A percentile compares a stretch with the other conserved stretches of the same genome.
These are phyloP conservation scores for Pseudofabraea citricarpa DNA, from an alignment of 2,329 filamentous ascomycete species.

Conservation along the genomic window DNA sequence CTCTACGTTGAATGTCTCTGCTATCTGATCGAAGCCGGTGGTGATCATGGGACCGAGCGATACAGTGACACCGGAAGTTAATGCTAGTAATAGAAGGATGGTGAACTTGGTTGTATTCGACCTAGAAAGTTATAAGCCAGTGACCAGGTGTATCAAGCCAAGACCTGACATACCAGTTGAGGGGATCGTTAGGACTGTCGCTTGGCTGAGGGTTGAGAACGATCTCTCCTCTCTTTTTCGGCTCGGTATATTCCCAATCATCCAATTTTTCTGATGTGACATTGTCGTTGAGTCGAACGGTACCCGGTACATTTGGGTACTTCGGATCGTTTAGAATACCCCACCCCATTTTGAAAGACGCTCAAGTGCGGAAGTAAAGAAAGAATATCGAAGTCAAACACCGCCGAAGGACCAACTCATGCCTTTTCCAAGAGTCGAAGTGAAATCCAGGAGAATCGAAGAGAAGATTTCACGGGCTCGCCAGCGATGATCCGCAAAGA, in stretches of 20 bases:
- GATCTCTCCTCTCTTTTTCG: constrained; percentile 27
- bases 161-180: constrained; percentile 35
- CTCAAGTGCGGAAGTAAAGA: constrained; percentile 1
- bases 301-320: constrained; percentile 23
- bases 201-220: constrained; percentile 46
- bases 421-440: constrained; percentile 6
- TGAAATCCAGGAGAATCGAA: constrained; percentile 7
- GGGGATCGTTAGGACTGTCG: constrained; percentile 42
- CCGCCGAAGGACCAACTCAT: constrained; percentile 6
- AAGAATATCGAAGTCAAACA: constrained; percentile 6
- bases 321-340: constrained; percentile 24
- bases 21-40: constrained; percentile 28
- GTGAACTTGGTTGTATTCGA: constrained; percentile 11
- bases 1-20: constrained; percentile 23
- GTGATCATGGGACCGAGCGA: constrained; percentile 29
- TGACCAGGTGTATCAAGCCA: not conserved
- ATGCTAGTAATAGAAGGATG: constrained; percentile 8
- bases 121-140: constrained; percentile 5
- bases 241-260: constrained; percentile 1
- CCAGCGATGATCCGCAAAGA: constrained; percentile 17
- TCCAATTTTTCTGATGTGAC: constrained; percentile 5
- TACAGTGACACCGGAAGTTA: constrained; percentile 13
- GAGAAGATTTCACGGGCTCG: constrained; percentile 15
- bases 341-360: constrained; percentile 16
- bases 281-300: constrained; percentile 18